Conservation (phyloP, 106 monocot genomes). For the Allium sativum region DNA sequence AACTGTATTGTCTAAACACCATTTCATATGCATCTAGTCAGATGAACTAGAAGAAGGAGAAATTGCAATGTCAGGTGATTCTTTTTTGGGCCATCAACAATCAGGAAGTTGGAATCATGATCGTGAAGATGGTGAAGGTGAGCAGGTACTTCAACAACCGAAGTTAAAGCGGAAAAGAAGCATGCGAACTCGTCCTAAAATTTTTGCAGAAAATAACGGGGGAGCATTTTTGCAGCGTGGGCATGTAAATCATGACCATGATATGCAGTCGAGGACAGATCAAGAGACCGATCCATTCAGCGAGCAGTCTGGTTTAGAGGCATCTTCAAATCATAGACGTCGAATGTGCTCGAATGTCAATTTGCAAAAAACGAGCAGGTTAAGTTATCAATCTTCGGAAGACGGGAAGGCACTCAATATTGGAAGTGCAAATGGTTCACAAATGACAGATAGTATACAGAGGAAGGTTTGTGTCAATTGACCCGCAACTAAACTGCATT, state of each 20-base stretch:
- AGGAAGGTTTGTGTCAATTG: slow-evolving; percentile 50
- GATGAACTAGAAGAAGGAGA: slow-evolving; percentile 95
- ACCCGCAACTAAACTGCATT: too few species aligned
- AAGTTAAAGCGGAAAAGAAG: slow-evolving; percentile 85
- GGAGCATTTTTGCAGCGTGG: slow-evolving; percentile 16
- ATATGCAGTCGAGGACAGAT: slow-evolving; percentile 25
- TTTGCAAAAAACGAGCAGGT: slow-evolving; percentile 30
- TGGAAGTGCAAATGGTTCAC: slow-evolving; percentile 34
- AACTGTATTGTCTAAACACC: neutral
- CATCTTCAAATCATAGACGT: slow-evolving; percentile 31
- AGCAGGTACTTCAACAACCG: slow-evolving; percentile 75
- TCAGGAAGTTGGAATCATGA: slow-evolving; percentile 61
- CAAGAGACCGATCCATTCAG: slow-evolving; percentile 19
- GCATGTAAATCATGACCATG: slow-evolving; percentile 24
- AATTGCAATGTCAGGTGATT: slow-evolving; percentile 84
- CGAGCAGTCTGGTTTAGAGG: slow-evolving; percentile 15
- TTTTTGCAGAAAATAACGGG: slow-evolving; percentile 25
- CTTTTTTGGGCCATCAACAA: slow-evolving; percentile 51
- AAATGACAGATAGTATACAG: slow-evolving; percentile 64
- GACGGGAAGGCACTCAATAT: slow-evolving; percentile 31
- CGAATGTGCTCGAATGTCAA: slow-evolving; percentile 32
- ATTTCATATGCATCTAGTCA: slow-evolving; percentile 18
- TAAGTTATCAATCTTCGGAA: slow-evolving; percentile 40
- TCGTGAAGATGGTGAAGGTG: slow-evolving; percentile 67
- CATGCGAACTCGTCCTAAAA: slow-evolving; percentile 55